Evolutionary conservation across 2,329 filamentous ascomycete species (phyloP), one percentile per base, ranked within the genome.

Genomic region (Penicillium sp.): DNA sequence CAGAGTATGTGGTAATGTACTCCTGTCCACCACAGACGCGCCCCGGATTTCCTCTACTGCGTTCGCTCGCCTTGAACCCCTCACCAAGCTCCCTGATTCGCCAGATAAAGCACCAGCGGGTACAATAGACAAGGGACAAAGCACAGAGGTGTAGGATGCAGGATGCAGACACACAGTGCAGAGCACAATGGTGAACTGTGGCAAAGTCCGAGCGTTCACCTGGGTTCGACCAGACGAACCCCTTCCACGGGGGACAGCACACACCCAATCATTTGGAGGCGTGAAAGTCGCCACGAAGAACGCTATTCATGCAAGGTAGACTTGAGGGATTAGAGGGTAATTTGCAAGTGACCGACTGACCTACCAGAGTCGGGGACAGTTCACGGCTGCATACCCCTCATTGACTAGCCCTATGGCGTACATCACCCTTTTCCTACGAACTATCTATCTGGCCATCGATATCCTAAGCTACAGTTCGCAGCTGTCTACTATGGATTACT

Each of bases 301-400:
- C 43, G 63, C 56, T 60, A 63, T 58, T 59, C 42, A 65, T 60
- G 65, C 66, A 64, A 66, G 66, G 61, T 68, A 65, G 52, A 55
- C 59, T 66, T 52, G 8, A n/a, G 35, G 35, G 30, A 22, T 22
- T 51, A 16, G 28, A 8, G 28, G 26, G 26, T 49, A 16, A 33
- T 8, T 6, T 30, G 45, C 28, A 28, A 51, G 16, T 35, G 14
- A 51, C 46, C 8, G 2, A 51, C 28, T 19, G 16, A 35, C 28
- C 30, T 51, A 51, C 14, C 46, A 48, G 14, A n/a, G 25, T 28
- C 16, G 1, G 13, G 13, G 7, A 22, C 13, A 22, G 16, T 22
- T 51, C 28, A 35, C 28, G 19, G 22, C 30, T 51, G 46, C 30
- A 51, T 51, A 35, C 28, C 28, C 46, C 28, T 51, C 46, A 51